Conservation (phyloP, 441 rosid genomes). For the Pelargonium citronellum region DNA sequence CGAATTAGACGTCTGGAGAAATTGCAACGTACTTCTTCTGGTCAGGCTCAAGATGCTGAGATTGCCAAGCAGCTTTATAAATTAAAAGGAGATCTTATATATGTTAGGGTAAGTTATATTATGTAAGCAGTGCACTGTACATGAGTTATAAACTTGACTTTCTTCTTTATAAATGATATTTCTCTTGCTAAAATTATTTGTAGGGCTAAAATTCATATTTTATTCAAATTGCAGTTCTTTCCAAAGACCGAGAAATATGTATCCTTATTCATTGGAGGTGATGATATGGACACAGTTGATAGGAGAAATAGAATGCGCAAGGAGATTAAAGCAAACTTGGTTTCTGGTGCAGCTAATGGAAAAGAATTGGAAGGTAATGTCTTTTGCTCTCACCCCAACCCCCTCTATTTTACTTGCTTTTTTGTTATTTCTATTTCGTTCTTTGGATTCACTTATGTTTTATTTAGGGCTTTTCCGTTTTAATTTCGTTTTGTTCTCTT, state of each 20-base stretch:
- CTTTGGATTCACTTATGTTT: too few species aligned
- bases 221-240: conserved; percentile 55
- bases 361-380: conserved; percentile 89
- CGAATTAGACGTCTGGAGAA: conserved; percentile 84
- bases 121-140: background rate
- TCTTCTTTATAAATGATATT: background rate
- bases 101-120: conserved; percentile 63
- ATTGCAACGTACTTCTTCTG: conserved; percentile 70
- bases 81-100: conserved; percentile 93
- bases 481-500: too few species aligned
- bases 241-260: conserved; percentile 97
- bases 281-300: conserved; percentile 55
- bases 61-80: conserved; percentile 61
- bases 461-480: too few species aligned
- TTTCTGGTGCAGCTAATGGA: conserved; percentile 93
- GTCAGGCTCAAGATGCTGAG: conserved; percentile 60
- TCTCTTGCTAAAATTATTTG: background rate
- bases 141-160: background rate
- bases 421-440: too few species aligned
- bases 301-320: conserved; percentile 76
- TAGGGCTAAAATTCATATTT: background rate
- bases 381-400: background rate
- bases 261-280: conserved; percentile 76
- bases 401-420: too few species aligned
- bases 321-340: conserved; percentile 82